Percentiles rank a stretch among this genome's conserved stretches.
Conservation (phyloP, 2,329 filamentous ascomycete genomes). For the Pseudogymnoascus sp. region DNA sequence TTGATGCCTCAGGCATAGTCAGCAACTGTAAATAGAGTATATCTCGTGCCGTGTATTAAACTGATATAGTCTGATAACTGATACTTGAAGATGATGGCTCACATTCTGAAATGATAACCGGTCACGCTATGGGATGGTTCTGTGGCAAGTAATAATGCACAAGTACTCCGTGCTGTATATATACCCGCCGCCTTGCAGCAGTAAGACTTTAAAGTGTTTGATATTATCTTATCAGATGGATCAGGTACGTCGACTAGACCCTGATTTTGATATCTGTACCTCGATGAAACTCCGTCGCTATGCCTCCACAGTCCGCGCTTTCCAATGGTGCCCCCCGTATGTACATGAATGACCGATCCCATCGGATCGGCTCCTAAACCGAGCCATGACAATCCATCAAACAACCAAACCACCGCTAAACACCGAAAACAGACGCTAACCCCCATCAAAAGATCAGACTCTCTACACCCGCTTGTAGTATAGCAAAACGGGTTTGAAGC, state of each 20-base stretch:
- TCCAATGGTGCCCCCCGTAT: background rate
- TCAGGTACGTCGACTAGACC: background rate
- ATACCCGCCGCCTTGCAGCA: background rate
- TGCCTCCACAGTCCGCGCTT: background rate
- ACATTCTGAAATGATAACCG: background rate
- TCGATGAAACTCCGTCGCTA: background rate
- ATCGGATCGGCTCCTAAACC: background rate
- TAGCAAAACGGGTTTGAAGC: background rate
- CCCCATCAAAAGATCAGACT: background rate
- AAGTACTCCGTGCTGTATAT: background rate
- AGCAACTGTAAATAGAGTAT: background rate
- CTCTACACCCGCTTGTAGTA: constrained; percentile 2
- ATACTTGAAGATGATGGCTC: background rate
- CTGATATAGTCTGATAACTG: background rate
- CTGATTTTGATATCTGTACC: background rate
- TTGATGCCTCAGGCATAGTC: background rate
- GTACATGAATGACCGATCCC: background rate
- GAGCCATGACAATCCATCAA: background rate
- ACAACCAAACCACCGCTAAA: background rate
- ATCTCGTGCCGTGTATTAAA: background rate
- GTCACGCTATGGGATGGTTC: background rate
- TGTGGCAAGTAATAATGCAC: background rate
- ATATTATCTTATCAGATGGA: constrained; percentile 4
- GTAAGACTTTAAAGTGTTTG: background rate
- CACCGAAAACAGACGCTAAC: background rate